Evolutionary conservation across 805 yeast species (phyloP).

Genomic region (Candida quercuum): DNA sequence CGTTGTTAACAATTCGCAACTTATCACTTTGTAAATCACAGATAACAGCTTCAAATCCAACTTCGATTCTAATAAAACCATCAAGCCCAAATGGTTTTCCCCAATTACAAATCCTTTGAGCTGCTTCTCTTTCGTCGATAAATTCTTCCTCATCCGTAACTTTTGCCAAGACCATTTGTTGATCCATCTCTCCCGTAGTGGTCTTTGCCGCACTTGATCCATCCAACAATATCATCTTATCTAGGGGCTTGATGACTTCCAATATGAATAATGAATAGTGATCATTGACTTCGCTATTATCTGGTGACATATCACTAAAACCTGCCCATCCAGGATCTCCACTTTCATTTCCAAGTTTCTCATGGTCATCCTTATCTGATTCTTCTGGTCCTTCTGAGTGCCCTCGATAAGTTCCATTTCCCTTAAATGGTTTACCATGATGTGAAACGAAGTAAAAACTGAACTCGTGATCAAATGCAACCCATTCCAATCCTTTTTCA

Average conservation of each 20-base stretch:
- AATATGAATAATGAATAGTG: slow-evolving; percentile 44
- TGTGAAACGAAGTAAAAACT: slow-evolving; percentile 42
- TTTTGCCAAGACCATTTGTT: slow-evolving; percentile 39
- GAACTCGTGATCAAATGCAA: slow-evolving; percentile 60
- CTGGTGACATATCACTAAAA: background rate
- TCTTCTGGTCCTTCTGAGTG: too few species aligned
- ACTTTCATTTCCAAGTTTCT: too few species aligned
- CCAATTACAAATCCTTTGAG: slow-evolving; percentile 52
- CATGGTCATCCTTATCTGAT: background rate
- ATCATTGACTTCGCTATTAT: slow-evolving; percentile 8
- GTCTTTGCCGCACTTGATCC: slow-evolving; percentile 68
- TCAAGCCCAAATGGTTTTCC: slow-evolving; percentile 43
- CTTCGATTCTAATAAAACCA: slow-evolving; percentile 53
- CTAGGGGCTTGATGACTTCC: slow-evolving; percentile 40
- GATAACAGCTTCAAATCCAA: slow-evolving; percentile 56
- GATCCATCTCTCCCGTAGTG: slow-evolving; percentile 56
- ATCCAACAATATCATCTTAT: slow-evolving; percentile 47
- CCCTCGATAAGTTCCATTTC: slow-evolving; percentile 3
- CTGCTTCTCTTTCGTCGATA: slow-evolving; percentile 40
- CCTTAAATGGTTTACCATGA: slow-evolving; percentile 13
- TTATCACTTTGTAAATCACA: slow-evolving; percentile 51
- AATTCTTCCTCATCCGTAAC: slow-evolving; percentile 22
- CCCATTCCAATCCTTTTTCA: slow-evolving; percentile 52
- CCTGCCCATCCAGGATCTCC: background rate
- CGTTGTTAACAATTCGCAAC: slow-evolving; percentile 40